phyloP scores from a whole-genome alignment of 1,139 yeast genomes.

The Lodderomyces beijingensis region DNA sequence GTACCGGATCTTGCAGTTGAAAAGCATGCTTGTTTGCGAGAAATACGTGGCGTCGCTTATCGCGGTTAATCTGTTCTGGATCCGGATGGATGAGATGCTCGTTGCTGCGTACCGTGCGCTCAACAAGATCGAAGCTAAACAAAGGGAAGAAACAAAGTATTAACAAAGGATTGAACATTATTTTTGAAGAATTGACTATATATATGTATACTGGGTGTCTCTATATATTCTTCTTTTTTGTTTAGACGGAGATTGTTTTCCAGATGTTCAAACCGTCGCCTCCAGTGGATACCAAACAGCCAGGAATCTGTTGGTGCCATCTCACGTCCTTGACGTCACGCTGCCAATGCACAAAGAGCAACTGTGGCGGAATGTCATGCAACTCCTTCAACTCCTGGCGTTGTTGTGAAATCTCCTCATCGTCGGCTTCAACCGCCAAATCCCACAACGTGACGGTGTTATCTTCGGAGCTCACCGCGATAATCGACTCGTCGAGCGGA shows the following conservation, averaged over 20 bases:
- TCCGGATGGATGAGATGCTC: conserved; percentile 16
- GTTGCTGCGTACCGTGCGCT: neutral
- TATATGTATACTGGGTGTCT: too few species aligned
- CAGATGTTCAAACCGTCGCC: conserved; percentile 92
- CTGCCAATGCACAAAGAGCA: conserved; percentile 97
- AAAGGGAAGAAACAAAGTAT: too few species aligned
- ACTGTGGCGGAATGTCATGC: conserved; percentile 91
- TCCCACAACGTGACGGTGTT: conserved; percentile 97
- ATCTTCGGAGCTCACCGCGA: conserved; percentile 95
- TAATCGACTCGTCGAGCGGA: conserved; percentile 90
- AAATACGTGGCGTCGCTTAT: conserved; percentile 19
- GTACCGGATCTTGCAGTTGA: conserved; percentile 22
- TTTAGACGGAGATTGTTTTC: conserved; percentile 89
- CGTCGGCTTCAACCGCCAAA: conserved; percentile 94
- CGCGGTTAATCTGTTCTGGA: conserved; percentile 27
- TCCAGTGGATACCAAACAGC: conserved; percentile 91
- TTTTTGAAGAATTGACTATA: too few species aligned
- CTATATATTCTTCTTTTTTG: too few species aligned
- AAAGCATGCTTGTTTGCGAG: conserved; percentile 28
- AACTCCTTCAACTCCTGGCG: conserved; percentile 69
- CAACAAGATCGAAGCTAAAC: neutral
- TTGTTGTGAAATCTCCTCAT: conserved; percentile 85
- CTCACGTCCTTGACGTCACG: conserved; percentile 94
- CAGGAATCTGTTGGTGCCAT: conserved; percentile 97
- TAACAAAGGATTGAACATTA: too few species aligned